These are phyloP conservation scores for Fusarium abutilonis DNA, from an alignment of 2,329 filamentous ascomycete genomes.

Conservation along the genomic window DNA sequence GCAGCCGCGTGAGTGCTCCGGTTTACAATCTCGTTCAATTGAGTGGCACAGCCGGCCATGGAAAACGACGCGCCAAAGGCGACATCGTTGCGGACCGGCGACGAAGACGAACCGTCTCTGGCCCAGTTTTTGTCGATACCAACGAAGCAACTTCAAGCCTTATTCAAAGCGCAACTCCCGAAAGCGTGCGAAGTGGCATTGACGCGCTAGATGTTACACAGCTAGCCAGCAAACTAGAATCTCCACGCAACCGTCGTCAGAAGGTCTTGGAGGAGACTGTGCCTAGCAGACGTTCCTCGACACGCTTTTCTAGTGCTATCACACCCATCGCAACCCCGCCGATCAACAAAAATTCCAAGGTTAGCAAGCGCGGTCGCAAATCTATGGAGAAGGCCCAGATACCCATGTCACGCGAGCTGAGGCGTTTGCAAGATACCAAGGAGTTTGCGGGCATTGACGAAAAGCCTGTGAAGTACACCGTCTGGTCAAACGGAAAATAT, in stretches of 20 bases:
- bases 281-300: conserved; percentile 53
- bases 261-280: conserved; percentile 43
- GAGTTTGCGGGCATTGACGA: conserved; percentile 69
- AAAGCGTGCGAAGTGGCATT: conserved; percentile 51
- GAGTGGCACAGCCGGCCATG: conserved; percentile 69
- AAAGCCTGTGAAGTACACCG: conserved; percentile 65
- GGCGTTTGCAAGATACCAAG: conserved; percentile 69
- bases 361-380: conserved; percentile 70
- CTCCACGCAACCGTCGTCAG: conserved; percentile 49
- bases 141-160: conserved; percentile 19
- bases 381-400: conserved; percentile 59
- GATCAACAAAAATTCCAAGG: conserved; percentile 60
- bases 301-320: conserved; percentile 52
- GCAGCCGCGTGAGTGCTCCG: conserved; percentile 64
- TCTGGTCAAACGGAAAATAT: conserved; percentile 73
- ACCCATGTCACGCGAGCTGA: conserved; percentile 66
- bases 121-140: conserved; percentile 44
- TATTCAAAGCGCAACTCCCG: conserved; percentile 27
- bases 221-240: conserved; percentile 53
- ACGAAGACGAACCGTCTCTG: conserved; percentile 59
- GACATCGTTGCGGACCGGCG: conserved; percentile 58
- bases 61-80: conserved; percentile 63
- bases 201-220: conserved; percentile 59
- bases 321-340: conserved; percentile 57
- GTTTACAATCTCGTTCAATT: conserved; percentile 75